Base-by-base conservation (phyloP, 352 stramenopile genomes). In the Pythium plurisporium region DNA sequence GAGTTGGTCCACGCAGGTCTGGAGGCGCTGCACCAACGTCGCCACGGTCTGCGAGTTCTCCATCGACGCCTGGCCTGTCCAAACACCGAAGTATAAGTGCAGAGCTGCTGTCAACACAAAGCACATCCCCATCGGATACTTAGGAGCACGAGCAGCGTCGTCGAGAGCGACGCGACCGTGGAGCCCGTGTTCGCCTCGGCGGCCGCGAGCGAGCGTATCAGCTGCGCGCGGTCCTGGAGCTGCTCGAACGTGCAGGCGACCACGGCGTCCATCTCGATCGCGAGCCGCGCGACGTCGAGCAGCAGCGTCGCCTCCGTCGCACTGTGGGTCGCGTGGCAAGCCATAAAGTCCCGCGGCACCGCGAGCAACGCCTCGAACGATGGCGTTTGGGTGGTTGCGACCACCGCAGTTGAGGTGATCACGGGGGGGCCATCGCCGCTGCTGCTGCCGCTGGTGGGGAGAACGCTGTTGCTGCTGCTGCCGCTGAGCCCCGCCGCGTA, bases 191-290 rank as follows among this genome's bases (percentile, higher is more conserved):
- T 22, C 19, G 26, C 29, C 12, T 54, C 31, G 12, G 12, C 51
- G 20, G 31, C 25, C 1, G 10, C 33, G 5, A 43, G 50, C 31
- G 17, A n/a, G 14, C 17, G 41, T 14, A 15, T 15, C 12, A 79
- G 30, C 42, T 58, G 37, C 17, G 62, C 22, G n/a, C 55, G 59
- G 49, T 79, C 71, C 20, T 70, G 55, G 6, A 79, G 59, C 54
- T 79, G 71, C 34, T 79, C 71, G 17, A 64, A 14, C 15, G 67
- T 38, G 15, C 53, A 50, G 25, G 70, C 69, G 10, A 66, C 19
- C 19, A 79, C 51, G 17, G 63, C 54, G 33, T 79, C 71, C 59
- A 77, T 69, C 58, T 76, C 71, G 15, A 65, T 55, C n/a, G 65
- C 65, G 14, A 65, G 29, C 11, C 44, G 41, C 19, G 62, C 27